A percentile compares a stretch with the other conserved stretches of the same genome.
Conservation (phyloP, 441 rosid species). For the Brassica balearica region DNA sequence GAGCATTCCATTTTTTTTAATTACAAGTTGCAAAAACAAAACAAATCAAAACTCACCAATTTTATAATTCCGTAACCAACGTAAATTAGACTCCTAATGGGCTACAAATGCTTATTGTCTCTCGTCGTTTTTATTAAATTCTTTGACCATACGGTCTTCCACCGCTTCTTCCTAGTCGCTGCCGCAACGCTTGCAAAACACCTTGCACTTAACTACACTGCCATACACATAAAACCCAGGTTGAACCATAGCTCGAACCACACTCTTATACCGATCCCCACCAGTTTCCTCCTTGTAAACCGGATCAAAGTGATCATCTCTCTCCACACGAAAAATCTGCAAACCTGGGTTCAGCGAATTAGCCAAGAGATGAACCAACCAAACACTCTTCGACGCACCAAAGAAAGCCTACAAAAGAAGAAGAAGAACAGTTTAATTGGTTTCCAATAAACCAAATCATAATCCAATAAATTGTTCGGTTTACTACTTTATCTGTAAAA, state of each 20-base stretch:
- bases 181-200: slow-evolving; percentile 67
- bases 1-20: slow-evolving; percentile 26
- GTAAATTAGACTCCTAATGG: slow-evolving; percentile 40
- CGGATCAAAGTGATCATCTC: slow-evolving; percentile 63
- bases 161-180: slow-evolving; percentile 34
- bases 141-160: slow-evolving; percentile 43
- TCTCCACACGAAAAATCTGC: slow-evolving; percentile 78
- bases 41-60: slow-evolving; percentile 36
- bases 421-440: neutral
- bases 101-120: slow-evolving; percentile 42
- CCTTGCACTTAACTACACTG: slow-evolving; percentile 88
- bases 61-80: slow-evolving; percentile 5
- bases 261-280: slow-evolving; percentile 61
- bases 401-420: slow-evolving; percentile 72
- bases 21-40: slow-evolving; percentile 29
- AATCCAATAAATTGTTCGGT: neutral
- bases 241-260: slow-evolving; percentile 86
- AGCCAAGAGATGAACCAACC: slow-evolving; percentile 89
- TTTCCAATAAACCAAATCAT: slow-evolving; percentile 13
- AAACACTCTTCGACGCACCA: slow-evolving; percentile 81
- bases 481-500: slow-evolving; percentile 57
- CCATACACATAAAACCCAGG: slow-evolving; percentile 93
- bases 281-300: slow-evolving; percentile 91
- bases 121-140: slow-evolving; percentile 37
- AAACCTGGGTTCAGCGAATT: slow-evolving; percentile 84